phyloP scores from a whole-genome alignment of 1,139 yeast species.

The Trichomonascaceae sp. region DNA sequence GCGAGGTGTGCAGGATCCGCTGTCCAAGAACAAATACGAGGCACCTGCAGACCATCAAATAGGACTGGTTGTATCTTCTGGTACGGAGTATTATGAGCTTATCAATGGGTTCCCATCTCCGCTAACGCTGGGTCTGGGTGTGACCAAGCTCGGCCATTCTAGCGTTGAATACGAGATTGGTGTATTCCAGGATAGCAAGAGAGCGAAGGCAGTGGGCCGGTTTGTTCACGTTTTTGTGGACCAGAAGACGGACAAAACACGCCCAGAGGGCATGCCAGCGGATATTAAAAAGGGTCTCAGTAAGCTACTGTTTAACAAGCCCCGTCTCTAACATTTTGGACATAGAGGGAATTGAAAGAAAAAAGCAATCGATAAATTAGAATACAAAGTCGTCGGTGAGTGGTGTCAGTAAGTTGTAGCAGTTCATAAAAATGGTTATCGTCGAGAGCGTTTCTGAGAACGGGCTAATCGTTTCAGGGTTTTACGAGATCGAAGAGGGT shows the following conservation, averaged over 20 bases:
- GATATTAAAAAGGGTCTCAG: constrained; percentile 12
- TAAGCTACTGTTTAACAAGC: constrained; percentile 6
- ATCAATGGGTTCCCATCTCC: constrained; percentile 22
- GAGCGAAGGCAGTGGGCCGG: constrained; percentile 20
- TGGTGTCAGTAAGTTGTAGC: no score
- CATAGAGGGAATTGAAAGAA: neutral
- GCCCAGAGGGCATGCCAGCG: constrained; percentile 13
- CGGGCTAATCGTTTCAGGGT: no score
- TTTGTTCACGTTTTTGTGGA: constrained; percentile 23
- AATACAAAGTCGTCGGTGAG: no score
- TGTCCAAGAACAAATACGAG: constrained; percentile 3
- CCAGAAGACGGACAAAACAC: constrained; percentile 14
- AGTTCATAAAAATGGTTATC: no score
- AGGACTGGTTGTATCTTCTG: constrained; percentile 21
- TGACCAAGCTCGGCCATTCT: constrained; percentile 17
- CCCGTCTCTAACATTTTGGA: constrained; percentile 3
- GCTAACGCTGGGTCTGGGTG: constrained; percentile 18
- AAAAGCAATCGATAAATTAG: neutral
- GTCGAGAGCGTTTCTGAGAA: no score
- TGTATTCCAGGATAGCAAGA: constrained; percentile 15
- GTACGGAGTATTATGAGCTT: constrained; percentile 18
- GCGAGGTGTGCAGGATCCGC: neutral
- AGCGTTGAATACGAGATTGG: constrained; percentile 23
- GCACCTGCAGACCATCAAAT: constrained; percentile 9
- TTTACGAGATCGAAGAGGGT: no score